phyloP scores from a whole-genome alignment of 139 green algal species.

The Chlamydomonas sp. region DNA sequence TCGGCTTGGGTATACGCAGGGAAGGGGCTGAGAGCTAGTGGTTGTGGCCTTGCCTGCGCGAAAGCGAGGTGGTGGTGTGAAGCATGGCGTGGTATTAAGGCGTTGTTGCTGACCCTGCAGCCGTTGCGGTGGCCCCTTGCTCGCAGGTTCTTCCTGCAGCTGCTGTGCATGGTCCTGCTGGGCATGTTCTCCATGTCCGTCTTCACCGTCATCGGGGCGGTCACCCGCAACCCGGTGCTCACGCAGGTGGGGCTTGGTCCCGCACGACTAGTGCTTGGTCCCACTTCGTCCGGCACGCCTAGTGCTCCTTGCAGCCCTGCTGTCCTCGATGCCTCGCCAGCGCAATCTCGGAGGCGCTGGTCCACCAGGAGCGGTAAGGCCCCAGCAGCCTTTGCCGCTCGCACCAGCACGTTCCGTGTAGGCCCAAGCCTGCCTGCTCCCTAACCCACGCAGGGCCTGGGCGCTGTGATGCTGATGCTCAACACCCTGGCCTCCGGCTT shows the following conservation, averaged over 20 bases:
- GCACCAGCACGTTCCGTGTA: background rate
- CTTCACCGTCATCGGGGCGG: conserved; percentile 58
- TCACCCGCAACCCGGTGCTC: conserved; percentile 30
- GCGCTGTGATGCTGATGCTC: conserved; percentile 51
- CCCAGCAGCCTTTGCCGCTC: too few species aligned
- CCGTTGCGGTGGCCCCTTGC: too few species aligned
- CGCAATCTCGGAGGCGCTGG: too few species aligned
- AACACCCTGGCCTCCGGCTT: conserved; percentile 63
- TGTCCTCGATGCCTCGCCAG: too few species aligned
- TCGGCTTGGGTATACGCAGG: background rate
- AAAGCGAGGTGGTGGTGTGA: too few species aligned
- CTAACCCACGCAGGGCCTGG: conserved; percentile 31
- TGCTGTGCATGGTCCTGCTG: conserved; percentile 32
- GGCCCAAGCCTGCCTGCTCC: background rate
- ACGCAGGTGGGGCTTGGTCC: conserved; percentile 11
- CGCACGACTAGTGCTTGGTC: too few species aligned
- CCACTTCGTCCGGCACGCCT: too few species aligned
- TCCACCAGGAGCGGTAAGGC: too few species aligned
- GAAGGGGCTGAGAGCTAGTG: conserved; percentile 2
- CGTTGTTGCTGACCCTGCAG: too few species aligned
- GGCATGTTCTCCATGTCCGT: conserved; percentile 49
- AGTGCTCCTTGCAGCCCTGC: too few species aligned
- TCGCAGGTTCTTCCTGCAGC: conserved; percentile 52
- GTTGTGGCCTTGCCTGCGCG: too few species aligned
- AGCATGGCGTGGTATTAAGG: too few species aligned